Percentiles rank a stretch among this genome's conserved stretches.
These are phyloP conservation scores for Lippia alba DNA, from an alignment of 305 asterid species.

Conservation along the genomic window DNA sequence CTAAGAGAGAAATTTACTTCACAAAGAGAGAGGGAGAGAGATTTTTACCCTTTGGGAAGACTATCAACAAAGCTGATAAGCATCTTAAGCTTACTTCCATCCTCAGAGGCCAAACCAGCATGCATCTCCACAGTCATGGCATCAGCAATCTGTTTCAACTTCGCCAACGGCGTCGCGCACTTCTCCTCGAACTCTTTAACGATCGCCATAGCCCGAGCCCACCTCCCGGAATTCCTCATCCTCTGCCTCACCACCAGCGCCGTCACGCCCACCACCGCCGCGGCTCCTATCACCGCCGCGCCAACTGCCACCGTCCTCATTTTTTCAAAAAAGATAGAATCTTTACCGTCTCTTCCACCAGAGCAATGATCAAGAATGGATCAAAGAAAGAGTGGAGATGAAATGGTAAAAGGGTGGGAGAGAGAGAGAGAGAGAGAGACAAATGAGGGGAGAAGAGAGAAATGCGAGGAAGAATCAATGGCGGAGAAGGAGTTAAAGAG, in stretches of 20 bases:
- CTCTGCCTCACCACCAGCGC: conserved; percentile 66
- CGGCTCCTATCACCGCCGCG: conserved; percentile 76
- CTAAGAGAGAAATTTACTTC: not conserved
- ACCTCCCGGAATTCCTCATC: conserved; percentile 58
- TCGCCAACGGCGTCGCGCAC: conserved; percentile 64
- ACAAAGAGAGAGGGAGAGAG: not conserved
- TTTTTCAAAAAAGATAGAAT: conserved; percentile 14
- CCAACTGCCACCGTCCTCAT: conserved; percentile 72
- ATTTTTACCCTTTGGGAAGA: conserved; percentile 70
- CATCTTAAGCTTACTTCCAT: conserved; percentile 86
- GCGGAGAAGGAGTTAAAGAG: conserved; percentile 23
- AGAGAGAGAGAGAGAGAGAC: conserved; percentile 33
- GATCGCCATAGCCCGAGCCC: conserved; percentile 61
- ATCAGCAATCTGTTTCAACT: conserved; percentile 70
- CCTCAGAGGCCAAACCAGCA: conserved; percentile 84
- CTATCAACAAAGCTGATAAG: conserved; percentile 75
- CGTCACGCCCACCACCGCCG: conserved; percentile 71
- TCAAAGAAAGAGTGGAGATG: conserved; percentile 8
- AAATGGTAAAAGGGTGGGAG: conserved; percentile 27
- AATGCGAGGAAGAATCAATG: conserved; percentile 32
- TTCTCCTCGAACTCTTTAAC: conserved; percentile 74
- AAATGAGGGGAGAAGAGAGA: conserved; percentile 31
- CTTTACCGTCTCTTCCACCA: conserved; percentile 3
- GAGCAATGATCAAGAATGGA: not conserved
- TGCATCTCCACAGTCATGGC: conserved; percentile 91